phyloP scores from a whole-genome alignment of 306 rosid species.

The Leucaena leucocephala region DNA sequence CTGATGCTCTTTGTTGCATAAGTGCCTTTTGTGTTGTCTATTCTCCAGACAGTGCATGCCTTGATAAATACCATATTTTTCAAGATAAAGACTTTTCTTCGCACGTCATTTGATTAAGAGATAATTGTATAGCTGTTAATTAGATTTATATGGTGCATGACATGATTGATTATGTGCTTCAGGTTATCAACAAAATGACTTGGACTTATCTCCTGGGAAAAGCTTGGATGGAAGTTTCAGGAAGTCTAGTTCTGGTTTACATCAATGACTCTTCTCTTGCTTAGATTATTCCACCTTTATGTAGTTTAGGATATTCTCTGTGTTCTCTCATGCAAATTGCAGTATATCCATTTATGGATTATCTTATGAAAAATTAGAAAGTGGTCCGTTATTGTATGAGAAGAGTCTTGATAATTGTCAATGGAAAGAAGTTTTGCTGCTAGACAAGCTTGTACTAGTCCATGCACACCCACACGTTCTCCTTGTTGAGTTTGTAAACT shows the following conservation, averaged over 20 bases:
- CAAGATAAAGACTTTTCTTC: not conserved
- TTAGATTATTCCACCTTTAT: slow-evolving; percentile 12
- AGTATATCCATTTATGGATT: slow-evolving; percentile 16
- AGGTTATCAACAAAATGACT: slow-evolving; percentile 76
- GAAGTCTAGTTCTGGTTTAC: slow-evolving; percentile 74
- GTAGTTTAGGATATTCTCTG: slow-evolving; percentile 15
- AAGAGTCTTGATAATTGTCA: slow-evolving; percentile 5
- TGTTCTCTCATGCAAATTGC: slow-evolving; percentile 3
- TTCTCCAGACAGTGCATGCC: not conserved
- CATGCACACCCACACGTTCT: slow-evolving; percentile 12
- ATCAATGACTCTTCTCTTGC: slow-evolving; percentile 22
- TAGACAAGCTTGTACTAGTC: not conserved
- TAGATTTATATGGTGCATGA: slow-evolving; percentile 35
- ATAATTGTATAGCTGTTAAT: not conserved
- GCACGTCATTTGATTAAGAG: not conserved
- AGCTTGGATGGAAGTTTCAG: slow-evolving; percentile 84
- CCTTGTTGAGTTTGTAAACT: not conserved
- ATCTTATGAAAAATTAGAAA: slow-evolving; percentile 17
- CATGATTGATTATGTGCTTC: slow-evolving; percentile 33
- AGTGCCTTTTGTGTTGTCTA: not conserved
- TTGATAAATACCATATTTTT: not conserved
- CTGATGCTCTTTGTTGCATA: not conserved
- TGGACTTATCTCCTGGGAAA: slow-evolving; percentile 69
- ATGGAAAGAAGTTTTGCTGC: slow-evolving; percentile 14
- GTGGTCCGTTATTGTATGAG: slow-evolving; percentile 18